Base-by-base conservation (phyloP, 306 rosid species). In the Ochetophila trinervis region DNA sequence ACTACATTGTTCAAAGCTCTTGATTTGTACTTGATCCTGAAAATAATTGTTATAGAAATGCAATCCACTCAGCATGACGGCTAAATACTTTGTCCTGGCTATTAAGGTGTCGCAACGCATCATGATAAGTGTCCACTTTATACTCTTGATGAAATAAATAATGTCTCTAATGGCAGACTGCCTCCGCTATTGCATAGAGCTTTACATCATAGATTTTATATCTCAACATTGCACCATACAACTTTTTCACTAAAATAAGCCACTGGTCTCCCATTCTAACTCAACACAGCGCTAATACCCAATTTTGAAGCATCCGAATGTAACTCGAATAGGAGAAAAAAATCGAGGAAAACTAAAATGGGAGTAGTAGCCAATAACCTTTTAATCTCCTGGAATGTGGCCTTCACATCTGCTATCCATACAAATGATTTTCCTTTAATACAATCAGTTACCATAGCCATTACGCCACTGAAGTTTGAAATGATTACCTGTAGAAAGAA, bases 201-300 rank as follows among this genome's bases (percentile, higher is more conserved):
- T 61, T 45, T 2, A 61, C 23, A 18, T 61, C 65, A 40, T 35
- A 61, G 23, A 45, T 61, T 3, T n/a, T 60, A n/a, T 60, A 60
- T 3, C 18, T 10, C 5, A 32, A 1, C 20, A 0, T 24, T 0
- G 47, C 10, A 36, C 64, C 20, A 0, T 10, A 60, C 6, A 60
- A 10, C 13, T 56, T 56, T 17, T 6, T n/a, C 61, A 56, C 61
- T 56, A 21, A 4, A 56, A 19, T 20, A 56, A 1, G 61, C 34
- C 2, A 56, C 61, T 3, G 0, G 4, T 56, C 0, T 2, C 0
- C 34, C 17, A 4, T 12, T 10, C 22, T 56, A 32, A 19, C 61
- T 56, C 1, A 56, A 32, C 19, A 23, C 13, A 4, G 37, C 61
- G 5, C 64, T 22, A 9, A 60, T 60, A 5, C 2, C 27, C 62